phyloP scores from a whole-genome alignment of 2,329 filamentous ascomycete species.

The Fusarium compactum region DNA sequence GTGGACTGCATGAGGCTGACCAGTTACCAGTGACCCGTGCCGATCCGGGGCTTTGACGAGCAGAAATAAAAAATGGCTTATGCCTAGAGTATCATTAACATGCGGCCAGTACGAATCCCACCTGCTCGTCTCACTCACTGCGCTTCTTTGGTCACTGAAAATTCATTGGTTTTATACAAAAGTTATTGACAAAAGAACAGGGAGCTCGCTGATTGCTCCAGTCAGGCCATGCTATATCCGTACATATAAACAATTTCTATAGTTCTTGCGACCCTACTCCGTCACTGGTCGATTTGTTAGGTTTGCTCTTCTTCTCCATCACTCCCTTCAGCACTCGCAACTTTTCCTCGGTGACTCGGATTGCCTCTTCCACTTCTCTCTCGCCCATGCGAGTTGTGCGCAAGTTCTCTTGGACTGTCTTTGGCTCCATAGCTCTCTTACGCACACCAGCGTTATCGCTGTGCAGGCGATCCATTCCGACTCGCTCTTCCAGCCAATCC shows the following conservation, averaged over 20 bases:
- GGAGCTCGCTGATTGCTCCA: slow-evolving; percentile 41
- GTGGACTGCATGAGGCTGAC: slow-evolving; percentile 23
- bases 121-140: not conserved
- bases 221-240: slow-evolving; percentile 36
- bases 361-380: slow-evolving; percentile 81
- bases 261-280: slow-evolving; percentile 32
- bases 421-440: slow-evolving; percentile 65
- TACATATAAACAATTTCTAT: slow-evolving; percentile 44
- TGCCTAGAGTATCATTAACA: not conserved
- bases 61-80: not conserved
- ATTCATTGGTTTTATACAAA: slow-evolving; percentile 4
- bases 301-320: slow-evolving; percentile 61
- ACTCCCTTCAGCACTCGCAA: slow-evolving; percentile 81
- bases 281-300: slow-evolving; percentile 18
- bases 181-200: slow-evolving; percentile 45
- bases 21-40: slow-evolving; percentile 1
- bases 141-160: not conserved
- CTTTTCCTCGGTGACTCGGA: slow-evolving; percentile 87
- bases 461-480: slow-evolving; percentile 74
- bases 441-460: slow-evolving; percentile 52
- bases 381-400: slow-evolving; percentile 74
- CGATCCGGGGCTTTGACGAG: not conserved
- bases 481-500: slow-evolving; percentile 92
- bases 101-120: not conserved
- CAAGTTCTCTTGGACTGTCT: slow-evolving; percentile 70